phyloP scores from a whole-genome alignment of 345 rosid genomes.

The Eutrema japonicum region DNA sequence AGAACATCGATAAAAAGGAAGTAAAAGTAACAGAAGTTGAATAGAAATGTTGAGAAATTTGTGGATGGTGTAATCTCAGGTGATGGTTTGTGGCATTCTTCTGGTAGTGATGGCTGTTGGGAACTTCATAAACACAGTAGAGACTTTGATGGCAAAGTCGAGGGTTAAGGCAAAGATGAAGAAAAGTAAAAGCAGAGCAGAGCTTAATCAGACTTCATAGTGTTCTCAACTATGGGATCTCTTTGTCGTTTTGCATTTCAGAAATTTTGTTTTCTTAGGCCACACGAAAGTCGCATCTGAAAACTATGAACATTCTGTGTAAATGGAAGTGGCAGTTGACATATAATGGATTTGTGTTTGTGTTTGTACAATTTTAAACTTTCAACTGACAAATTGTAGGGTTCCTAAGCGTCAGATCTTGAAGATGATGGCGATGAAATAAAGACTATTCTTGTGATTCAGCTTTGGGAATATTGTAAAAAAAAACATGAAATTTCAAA shows the following conservation, averaged over 20 bases:
- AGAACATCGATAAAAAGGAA: neutral
- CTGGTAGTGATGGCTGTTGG: constrained; percentile 93
- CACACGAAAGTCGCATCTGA: constrained; percentile 17
- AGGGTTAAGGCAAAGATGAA: constrained; percentile 97
- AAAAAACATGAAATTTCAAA: too few relatives aligned
- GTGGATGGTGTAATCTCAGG: constrained; percentile 52
- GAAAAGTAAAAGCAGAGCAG: constrained; percentile 82
- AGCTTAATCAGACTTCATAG: constrained; percentile 51
- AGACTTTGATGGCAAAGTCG: constrained; percentile 81
- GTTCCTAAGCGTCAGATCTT: neutral
- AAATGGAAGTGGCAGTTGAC: constrained; percentile 38
- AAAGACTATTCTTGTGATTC: neutral
- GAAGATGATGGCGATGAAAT: constrained; percentile 12
- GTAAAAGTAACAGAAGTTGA: constrained; percentile 16
- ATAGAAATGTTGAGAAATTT: constrained; percentile 5
- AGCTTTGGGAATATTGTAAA: neutral
- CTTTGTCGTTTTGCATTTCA: neutral
- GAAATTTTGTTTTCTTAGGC: constrained; percentile 13
- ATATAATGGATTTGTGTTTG: constrained; percentile 18
- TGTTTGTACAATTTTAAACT: constrained; percentile 4
- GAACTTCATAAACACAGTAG: constrained; percentile 82
- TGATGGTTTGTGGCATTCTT: constrained; percentile 76
- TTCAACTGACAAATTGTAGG: neutral
- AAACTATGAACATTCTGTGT: constrained; percentile 23
- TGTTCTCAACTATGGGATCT: neutral